Percentiles rank a stretch among this genome's conserved stretches.
phyloP scores from a whole-genome alignment of 208 protist species.

The Leishmania major region DNA sequence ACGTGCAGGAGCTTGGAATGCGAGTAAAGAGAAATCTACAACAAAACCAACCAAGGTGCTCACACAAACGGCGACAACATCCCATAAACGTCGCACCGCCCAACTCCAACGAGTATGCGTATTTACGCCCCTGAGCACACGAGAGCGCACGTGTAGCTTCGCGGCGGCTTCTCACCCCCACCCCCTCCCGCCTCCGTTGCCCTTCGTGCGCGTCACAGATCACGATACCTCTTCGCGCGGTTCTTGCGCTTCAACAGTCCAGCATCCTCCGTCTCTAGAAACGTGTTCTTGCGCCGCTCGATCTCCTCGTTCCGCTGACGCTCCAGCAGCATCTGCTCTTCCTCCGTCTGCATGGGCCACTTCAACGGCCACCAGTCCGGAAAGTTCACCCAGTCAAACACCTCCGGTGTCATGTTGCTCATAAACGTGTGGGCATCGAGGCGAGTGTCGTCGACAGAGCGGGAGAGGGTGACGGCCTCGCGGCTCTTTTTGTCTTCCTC shows the following conservation, averaged over 20 bases:
- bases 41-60: neutral
- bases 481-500: conserved; percentile 53
- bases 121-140: neutral
- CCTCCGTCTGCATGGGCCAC: conserved; percentile 74
- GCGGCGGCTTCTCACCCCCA: no score
- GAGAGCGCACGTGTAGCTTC: neutral
- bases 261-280: conserved; percentile 79
- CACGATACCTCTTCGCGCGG: conserved; percentile 66
- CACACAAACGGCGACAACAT: neutral
- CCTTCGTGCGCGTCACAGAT: conserved; percentile 28
- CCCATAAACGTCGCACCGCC: neutral
- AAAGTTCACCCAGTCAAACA: conserved; percentile 90
- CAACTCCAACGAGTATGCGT: neutral
- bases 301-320: conserved; percentile 80
- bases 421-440: conserved; percentile 81
- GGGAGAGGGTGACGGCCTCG: conserved; percentile 56
- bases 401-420: conserved; percentile 84
- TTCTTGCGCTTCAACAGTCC: conserved; percentile 78
- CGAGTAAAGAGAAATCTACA: neutral
- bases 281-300: conserved; percentile 62
- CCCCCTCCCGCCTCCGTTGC: neutral
- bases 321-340: conserved; percentile 76
- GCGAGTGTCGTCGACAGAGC: conserved; percentile 49
- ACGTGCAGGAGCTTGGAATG: neutral
- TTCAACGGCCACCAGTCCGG: conserved; percentile 91